A percentile compares a stretch with the other conserved stretches of the same genome.
Conservation (phyloP, 1,139 yeast species). For the Sugiyamaella neomexicana region DNA sequence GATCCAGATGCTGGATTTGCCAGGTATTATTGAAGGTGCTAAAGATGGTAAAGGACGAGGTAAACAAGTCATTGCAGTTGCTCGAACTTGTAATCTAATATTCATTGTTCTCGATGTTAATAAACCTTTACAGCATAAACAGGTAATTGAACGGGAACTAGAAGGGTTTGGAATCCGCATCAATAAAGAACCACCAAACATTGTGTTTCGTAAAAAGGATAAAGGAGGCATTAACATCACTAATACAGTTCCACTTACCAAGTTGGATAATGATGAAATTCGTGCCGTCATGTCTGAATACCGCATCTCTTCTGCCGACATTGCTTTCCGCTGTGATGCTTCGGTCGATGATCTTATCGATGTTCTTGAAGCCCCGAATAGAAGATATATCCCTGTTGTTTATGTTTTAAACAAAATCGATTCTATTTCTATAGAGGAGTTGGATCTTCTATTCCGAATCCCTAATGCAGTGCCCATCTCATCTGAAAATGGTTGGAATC, state of each 20-base stretch:
- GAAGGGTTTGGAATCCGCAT: slow-evolving; percentile 97
- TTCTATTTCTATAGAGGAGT: slow-evolving; percentile 88
- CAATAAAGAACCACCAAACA: slow-evolving; percentile 90
- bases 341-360: slow-evolving; percentile 94
- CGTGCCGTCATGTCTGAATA: slow-evolving; percentile 96
- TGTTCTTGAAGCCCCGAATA: slow-evolving; percentile 83
- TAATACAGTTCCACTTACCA: slow-evolving; percentile 88
- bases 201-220: slow-evolving; percentile 86
- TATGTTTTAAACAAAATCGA: slow-evolving; percentile 95
- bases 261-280: slow-evolving; percentile 87
- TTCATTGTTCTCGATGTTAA: slow-evolving; percentile 94
- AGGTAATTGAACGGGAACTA: slow-evolving; percentile 87
- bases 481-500: slow-evolving; percentile 93
- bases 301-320: slow-evolving; percentile 93
- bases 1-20: slow-evolving; percentile 95
- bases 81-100: slow-evolving; percentile 89
- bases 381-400: slow-evolving; percentile 92
- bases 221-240: slow-evolving; percentile 94
- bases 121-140: slow-evolving; percentile 92
- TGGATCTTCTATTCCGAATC: slow-evolving; percentile 82
- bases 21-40: slow-evolving; percentile 99
- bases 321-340: slow-evolving; percentile 95
- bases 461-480: slow-evolving; percentile 98
- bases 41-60: slow-evolving; percentile 99
- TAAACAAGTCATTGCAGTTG: slow-evolving; percentile 97